Evolutionary conservation across 768 basidiomycete genomes (phyloP).

Genomic region (Glaciozyma antarctica): DNA sequence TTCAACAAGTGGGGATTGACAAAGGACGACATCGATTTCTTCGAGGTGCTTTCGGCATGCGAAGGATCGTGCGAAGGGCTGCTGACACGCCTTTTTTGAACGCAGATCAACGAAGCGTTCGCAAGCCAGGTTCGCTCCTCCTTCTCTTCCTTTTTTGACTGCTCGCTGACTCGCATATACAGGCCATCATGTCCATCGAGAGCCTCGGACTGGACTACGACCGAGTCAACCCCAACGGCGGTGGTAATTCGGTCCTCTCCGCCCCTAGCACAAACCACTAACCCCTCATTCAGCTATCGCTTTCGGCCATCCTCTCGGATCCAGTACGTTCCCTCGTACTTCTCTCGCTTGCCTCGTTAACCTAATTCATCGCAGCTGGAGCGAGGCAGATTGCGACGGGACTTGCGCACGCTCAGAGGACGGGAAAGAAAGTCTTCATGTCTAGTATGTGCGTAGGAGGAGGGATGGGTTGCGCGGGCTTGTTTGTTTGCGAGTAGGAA

Average conservation of each 20-base stretch:
- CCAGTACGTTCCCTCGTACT: too few species aligned
- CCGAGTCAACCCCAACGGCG: constrained; percentile 79
- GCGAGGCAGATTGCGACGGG: too few species aligned
- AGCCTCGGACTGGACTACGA: constrained; percentile 52
- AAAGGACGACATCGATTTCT: background rate
- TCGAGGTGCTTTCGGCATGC: background rate
- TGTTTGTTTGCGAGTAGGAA: too few species aligned
- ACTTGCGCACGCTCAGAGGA: too few species aligned
- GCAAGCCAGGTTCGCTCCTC: constrained; percentile 51
- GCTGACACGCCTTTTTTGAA: background rate
- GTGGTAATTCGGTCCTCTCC: constrained; percentile 40
- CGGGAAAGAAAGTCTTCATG: too few species aligned
- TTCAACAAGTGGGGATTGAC: background rate
- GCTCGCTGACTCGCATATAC: background rate
- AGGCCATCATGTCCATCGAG: constrained; percentile 45
- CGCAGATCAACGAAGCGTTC: constrained; percentile 84
- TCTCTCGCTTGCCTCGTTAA: too few species aligned
- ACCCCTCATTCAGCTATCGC: constrained; percentile 44
- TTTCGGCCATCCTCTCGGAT: too few species aligned
- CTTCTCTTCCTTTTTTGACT: background rate
- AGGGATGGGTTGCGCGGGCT: too few species aligned
- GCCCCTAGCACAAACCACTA: too few species aligned
- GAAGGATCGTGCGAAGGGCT: background rate
- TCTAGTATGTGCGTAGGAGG: too few species aligned
- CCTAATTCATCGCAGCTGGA: too few species aligned